A percentile compares a stretch with the other conserved stretches of the same genome.
These are phyloP conservation scores for Raddia guianensis DNA, from an alignment of 176 grass and related monocot genomes.

Conservation along the genomic window DNA sequence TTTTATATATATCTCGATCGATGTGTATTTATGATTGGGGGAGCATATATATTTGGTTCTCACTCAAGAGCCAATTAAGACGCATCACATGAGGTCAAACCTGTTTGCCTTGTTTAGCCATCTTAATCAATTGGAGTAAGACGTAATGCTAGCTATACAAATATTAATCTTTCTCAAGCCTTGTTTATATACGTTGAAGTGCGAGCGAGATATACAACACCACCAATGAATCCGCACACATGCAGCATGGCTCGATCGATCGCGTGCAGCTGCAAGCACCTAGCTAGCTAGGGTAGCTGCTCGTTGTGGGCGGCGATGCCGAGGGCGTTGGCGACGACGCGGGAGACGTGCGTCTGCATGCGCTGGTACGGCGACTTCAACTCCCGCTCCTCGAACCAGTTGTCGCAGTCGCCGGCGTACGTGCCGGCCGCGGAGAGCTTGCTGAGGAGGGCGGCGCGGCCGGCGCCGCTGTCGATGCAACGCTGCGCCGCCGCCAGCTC, in stretches of 20 bases:
- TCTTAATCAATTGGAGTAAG: neutral
- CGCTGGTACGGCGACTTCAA: neutral
- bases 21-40: no score
- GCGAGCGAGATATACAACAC: slow-evolving; percentile 21
- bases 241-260: no score
- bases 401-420: slow-evolving; percentile 31
- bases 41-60: neutral
- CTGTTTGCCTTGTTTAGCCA: slow-evolving; percentile 19
- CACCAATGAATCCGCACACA: neutral
- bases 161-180: neutral
- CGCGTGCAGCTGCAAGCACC: no score
- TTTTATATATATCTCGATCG: no score
- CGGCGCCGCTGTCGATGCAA: neutral
- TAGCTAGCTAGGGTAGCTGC: neutral
- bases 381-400: slow-evolving; percentile 32
- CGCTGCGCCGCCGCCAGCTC: slow-evolving; percentile 26
- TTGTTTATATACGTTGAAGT: slow-evolving; percentile 26
- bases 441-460: neutral
- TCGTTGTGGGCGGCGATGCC: slow-evolving; percentile 19
- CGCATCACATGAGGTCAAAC: slow-evolving; percentile 1
- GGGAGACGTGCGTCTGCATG: slow-evolving; percentile 16
- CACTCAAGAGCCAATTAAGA: neutral
- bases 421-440: slow-evolving; percentile 1
- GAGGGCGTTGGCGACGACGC: slow-evolving; percentile 36
- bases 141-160: neutral